These are phyloP conservation scores for Trichosporon ovoides DNA, from an alignment of 1,284 basidiomycete species.

Conservation along the genomic window DNA sequence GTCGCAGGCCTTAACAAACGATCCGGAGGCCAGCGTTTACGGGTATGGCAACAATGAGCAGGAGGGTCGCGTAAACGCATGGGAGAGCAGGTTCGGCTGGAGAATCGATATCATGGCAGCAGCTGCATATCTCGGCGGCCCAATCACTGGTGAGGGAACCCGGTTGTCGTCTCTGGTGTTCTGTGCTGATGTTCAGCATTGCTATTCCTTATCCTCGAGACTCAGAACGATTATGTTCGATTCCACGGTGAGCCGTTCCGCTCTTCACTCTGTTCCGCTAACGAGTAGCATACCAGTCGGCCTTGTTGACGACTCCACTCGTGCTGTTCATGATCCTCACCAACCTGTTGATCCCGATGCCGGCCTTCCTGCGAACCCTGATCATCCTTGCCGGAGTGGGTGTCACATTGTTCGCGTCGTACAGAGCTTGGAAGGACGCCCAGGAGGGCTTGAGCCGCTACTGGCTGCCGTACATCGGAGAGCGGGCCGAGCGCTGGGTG, in stretches of 20 bases:
- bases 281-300: conserved; percentile 67
- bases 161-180: too few relatives aligned
- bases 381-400: conserved; percentile 32
- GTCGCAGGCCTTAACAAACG: conserved; percentile 38
- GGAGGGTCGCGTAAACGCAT: conserved; percentile 57
- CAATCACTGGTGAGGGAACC: conserved; percentile 61
- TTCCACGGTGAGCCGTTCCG: conserved; percentile 63
- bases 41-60: conserved; percentile 32
- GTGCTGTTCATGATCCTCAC: conserved; percentile 59
- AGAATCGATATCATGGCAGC: conserved; percentile 67
- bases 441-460: conserved; percentile 57
- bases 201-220: conserved; percentile 65
- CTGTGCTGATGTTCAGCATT: conserved; percentile 54
- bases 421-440: conserved; percentile 63
- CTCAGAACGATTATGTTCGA: conserved; percentile 70
- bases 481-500: conserved; percentile 67
- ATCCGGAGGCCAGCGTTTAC: conserved; percentile 35
- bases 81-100: conserved; percentile 66
- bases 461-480: conserved; percentile 63
- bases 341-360: conserved; percentile 55
- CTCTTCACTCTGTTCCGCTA: neutral
- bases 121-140: conserved; percentile 64
- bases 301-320: conserved; percentile 63
- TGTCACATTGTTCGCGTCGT: conserved; percentile 36
- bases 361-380: conserved; percentile 43